phyloP scores from a whole-genome alignment of 2,329 filamentous ascomycete species.

The Clarireedia hainanense region DNA sequence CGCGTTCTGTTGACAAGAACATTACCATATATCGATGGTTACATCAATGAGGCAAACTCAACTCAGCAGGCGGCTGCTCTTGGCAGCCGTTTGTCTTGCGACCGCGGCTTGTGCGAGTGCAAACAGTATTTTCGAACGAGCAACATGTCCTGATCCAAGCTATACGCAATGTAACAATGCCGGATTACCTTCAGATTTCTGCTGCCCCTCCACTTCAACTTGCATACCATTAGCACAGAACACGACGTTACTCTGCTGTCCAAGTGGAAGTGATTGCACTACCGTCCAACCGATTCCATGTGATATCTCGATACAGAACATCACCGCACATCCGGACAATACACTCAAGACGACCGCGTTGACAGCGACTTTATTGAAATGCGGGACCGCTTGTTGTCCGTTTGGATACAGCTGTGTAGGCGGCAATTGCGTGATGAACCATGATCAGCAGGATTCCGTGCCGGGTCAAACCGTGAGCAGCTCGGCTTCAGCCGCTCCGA shows the following conservation, averaged over 20 bases:
- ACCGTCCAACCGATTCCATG: slow-evolving; percentile 58
- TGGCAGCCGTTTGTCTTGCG: slow-evolving; percentile 26
- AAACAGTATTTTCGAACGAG: slow-evolving; percentile 35
- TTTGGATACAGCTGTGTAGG: slow-evolving; percentile 57
- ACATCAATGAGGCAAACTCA: slow-evolving; percentile 18
- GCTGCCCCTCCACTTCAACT: slow-evolving; percentile 46
- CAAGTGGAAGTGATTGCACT: slow-evolving; percentile 47
- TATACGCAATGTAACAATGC: slow-evolving; percentile 44
- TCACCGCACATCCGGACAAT: slow-evolving; percentile 45
- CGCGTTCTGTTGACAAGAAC: neutral
- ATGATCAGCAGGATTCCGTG: slow-evolving; percentile 38
- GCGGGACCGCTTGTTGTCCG: slow-evolving; percentile 59
- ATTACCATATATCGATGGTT: neutral
- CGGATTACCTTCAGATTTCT: slow-evolving; percentile 56
- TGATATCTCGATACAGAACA: slow-evolving; percentile 54
- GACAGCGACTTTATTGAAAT: slow-evolving; percentile 45
- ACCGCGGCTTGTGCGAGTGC: slow-evolving; percentile 33
- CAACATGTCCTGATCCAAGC: slow-evolving; percentile 42
- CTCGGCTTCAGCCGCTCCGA: slow-evolving; percentile 16
- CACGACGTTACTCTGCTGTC: slow-evolving; percentile 66
- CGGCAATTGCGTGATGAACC: slow-evolving; percentile 42
- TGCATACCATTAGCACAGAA: slow-evolving; percentile 57
- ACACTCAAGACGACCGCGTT: slow-evolving; percentile 61
- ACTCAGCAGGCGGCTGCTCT: slow-evolving; percentile 12
- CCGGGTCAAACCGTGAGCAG: slow-evolving; percentile 19